Conservation (phyloP, 2,329 filamentous ascomycete species). For the Alternaria triticimaculans region DNA sequence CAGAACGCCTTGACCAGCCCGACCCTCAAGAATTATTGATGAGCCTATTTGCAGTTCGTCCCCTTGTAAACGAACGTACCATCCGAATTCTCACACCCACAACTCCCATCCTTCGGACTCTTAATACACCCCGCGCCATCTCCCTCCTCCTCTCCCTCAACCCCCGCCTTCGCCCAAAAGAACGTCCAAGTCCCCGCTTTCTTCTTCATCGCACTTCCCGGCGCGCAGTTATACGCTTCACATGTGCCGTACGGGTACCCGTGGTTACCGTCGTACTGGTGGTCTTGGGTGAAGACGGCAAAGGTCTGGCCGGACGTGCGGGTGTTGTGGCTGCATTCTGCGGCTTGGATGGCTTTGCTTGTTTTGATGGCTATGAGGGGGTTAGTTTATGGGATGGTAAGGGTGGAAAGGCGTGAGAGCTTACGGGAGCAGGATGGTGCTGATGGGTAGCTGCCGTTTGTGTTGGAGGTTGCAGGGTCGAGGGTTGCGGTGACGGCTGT, state of each 20-base stretch:
- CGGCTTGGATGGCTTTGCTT: slow-evolving; percentile 51
- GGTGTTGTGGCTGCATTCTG: slow-evolving; percentile 53
- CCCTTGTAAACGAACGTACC: slow-evolving; percentile 30
- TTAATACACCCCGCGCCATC: slow-evolving; percentile 38
- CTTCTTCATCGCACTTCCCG: slow-evolving; percentile 22
- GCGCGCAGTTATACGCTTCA: slow-evolving; percentile 32
- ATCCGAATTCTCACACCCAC: slow-evolving; percentile 36
- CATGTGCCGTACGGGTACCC: slow-evolving; percentile 59
- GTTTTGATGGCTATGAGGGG: slow-evolving; percentile 30
- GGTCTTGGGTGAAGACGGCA: slow-evolving; percentile 53
- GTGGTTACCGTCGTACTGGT: slow-evolving; percentile 53
- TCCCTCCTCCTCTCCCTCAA: slow-evolving; percentile 23
- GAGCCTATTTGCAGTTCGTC: slow-evolving; percentile 5
- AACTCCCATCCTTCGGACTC: slow-evolving; percentile 31
- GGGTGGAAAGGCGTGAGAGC: not conserved
- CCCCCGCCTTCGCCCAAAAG: slow-evolving; percentile 29
- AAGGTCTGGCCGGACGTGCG: slow-evolving; percentile 49
- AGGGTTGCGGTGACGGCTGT: slow-evolving; percentile 42
- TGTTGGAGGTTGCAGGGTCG: slow-evolving; percentile 47
- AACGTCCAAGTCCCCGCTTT: slow-evolving; percentile 30
- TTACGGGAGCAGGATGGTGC: slow-evolving; percentile 32
- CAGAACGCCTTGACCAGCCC: not conserved
- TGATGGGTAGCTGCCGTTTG: slow-evolving; percentile 43
- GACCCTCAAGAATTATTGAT: not conserved
- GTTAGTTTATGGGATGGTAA: not conserved